A percentile compares a stretch with the other conserved stretches of the same genome.
Conservation (phyloP, 2,329 filamentous ascomycete genomes). For the Neopestalotiopsis sp. region DNA sequence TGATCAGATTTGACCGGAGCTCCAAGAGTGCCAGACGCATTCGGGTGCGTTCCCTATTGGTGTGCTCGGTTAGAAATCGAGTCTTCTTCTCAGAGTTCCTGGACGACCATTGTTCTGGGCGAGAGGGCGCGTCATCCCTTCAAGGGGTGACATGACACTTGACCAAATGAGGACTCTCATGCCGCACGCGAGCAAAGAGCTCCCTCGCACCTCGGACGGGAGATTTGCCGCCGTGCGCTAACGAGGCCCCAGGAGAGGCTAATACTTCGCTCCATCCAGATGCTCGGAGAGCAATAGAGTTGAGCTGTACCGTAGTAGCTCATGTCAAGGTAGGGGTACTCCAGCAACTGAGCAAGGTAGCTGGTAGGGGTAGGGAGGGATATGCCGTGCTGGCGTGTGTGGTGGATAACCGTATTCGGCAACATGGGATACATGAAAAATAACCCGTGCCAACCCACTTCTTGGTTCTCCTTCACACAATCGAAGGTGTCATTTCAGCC, state of each 20-base stretch:
- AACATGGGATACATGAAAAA: background rate
- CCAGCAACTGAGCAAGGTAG: background rate
- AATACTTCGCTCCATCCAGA: conserved; percentile 14
- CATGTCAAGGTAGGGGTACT: conserved; percentile 1
- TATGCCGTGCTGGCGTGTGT: conserved; percentile 2
- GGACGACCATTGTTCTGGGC: background rate
- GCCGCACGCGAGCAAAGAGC: conserved; percentile 12
- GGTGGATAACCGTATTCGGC: background rate
- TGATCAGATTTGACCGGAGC: conserved; percentile 12
- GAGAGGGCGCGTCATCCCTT: background rate
- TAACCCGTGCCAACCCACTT: background rate
- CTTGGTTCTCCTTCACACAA: background rate
- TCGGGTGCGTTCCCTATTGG: conserved; percentile 16
- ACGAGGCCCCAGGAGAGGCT: conserved; percentile 13
- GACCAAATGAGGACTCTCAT: background rate
- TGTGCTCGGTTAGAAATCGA: background rate
- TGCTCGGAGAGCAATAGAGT: conserved; percentile 15
- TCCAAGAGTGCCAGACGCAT: conserved; percentile 10
- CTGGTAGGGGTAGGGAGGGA: background rate
- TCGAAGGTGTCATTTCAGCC: background rate
- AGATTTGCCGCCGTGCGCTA: conserved; percentile 15
- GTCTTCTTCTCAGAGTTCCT: background rate
- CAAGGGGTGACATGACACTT: background rate
- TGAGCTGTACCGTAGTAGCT: background rate
- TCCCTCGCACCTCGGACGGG: conserved; percentile 9